Conservation (phyloP, 768 basidiomycete genomes). For the Rhizopogon vesiculosus region DNA sequence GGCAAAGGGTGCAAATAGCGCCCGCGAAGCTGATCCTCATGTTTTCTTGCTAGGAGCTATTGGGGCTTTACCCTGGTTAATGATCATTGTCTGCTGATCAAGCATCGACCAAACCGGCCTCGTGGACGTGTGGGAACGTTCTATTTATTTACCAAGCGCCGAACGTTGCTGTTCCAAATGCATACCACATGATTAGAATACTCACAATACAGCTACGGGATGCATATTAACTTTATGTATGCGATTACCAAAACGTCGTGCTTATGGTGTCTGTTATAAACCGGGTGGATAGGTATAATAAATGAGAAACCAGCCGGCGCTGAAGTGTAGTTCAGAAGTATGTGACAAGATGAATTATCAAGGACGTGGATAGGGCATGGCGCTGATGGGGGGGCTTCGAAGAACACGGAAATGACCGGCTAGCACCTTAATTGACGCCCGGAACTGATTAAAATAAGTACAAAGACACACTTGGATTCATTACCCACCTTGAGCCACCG, state of each 20-base stretch:
- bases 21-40: slow-evolving; percentile 2
- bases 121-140: too few species aligned
- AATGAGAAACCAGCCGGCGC: background rate
- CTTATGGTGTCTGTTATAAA: background rate
- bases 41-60: background rate
- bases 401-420: background rate
- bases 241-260: background rate
- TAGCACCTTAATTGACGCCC: background rate
- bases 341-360: background rate
- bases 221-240: background rate
- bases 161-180: too few species aligned
- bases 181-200: background rate
- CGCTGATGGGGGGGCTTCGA: background rate
- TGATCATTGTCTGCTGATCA: background rate
- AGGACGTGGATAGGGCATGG: background rate
- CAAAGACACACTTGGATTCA: background rate
- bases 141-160: too few species aligned
- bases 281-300: background rate
- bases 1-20: slow-evolving; percentile 43
- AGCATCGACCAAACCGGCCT: too few species aligned
- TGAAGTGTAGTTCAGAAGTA: background rate
- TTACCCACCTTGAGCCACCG: background rate
- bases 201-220: background rate
- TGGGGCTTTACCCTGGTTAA: background rate
- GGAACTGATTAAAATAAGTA: background rate